Conservation (phyloP, 2,329 filamentous ascomycete species). For the Ramularia collo-cygni region DNA sequence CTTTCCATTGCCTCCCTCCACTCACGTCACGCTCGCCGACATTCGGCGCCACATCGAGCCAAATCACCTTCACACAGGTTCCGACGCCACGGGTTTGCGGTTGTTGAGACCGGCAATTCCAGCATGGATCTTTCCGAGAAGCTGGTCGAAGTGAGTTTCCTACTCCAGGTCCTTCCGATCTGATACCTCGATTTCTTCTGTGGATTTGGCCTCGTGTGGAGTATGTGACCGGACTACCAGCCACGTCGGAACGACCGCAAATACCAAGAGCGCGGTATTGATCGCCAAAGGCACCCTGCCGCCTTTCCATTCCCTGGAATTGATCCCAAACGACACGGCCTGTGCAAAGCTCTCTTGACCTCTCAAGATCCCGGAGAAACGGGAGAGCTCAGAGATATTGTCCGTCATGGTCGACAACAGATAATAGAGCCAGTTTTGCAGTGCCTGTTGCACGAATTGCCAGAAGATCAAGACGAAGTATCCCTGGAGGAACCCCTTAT, state of each 20-base stretch:
- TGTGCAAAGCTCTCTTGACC: slow-evolving; percentile 42
- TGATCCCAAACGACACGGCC: slow-evolving; percentile 39
- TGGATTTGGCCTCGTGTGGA: slow-evolving; percentile 8
- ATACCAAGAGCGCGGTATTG: slow-evolving; percentile 29
- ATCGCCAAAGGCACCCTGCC: slow-evolving; percentile 38
- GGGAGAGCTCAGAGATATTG: slow-evolving; percentile 47
- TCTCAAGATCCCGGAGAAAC: slow-evolving; percentile 38
- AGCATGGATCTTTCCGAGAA: too few relatives aligned
- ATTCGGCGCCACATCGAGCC: too few relatives aligned
- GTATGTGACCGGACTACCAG: slow-evolving; percentile 27
- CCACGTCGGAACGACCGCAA: slow-evolving; percentile 28
- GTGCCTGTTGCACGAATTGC: slow-evolving; percentile 45
- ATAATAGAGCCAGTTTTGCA: slow-evolving; percentile 54
- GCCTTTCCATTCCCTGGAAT: slow-evolving; percentile 38
- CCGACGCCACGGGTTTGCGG: too few relatives aligned
- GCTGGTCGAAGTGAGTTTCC: too few relatives aligned
- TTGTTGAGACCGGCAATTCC: too few relatives aligned
- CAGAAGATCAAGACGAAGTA: slow-evolving; percentile 45
- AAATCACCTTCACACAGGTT: too few relatives aligned
- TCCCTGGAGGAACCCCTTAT: slow-evolving; percentile 40
- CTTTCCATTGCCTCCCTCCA: too few relatives aligned
- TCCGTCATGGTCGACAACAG: slow-evolving; percentile 49
- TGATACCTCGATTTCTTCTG: too few relatives aligned
- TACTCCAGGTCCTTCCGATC: too few relatives aligned
- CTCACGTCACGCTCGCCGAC: too few relatives aligned